Conservation (phyloP, 345 rosid species). For the Euphorbia pulcherrima region DNA sequence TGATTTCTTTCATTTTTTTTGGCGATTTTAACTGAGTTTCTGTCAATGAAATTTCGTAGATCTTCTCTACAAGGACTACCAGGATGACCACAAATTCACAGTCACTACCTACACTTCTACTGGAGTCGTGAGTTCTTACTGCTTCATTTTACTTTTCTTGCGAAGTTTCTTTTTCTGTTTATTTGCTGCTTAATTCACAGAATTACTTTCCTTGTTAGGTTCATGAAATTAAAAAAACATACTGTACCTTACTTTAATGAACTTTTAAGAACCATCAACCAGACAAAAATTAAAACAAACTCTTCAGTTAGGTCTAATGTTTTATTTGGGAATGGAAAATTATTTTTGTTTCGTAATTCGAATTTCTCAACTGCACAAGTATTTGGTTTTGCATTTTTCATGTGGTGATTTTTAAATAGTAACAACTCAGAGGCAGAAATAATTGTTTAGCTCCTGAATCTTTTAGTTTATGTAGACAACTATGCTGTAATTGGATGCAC, state of each 20-base stretch:
- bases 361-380: neutral
- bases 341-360: neutral
- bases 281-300: neutral
- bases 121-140: constrained; percentile 72
- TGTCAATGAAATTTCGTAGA: constrained; percentile 33
- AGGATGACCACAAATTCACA: constrained; percentile 85
- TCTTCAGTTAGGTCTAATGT: neutral
- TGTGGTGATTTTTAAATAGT: neutral
- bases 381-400: neutral
- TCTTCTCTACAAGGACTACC: constrained; percentile 86
- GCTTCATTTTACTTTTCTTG: too few relatives aligned
- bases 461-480: neutral
- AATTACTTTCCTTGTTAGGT: too few relatives aligned
- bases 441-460: too few relatives aligned
- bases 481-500: neutral
- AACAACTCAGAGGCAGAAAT: neutral
- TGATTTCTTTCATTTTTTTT: neutral
- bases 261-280: too few relatives aligned
- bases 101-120: constrained; percentile 64
- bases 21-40: neutral
- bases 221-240: too few relatives aligned
- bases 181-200: neutral
- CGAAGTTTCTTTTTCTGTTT: neutral
- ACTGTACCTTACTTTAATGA: too few relatives aligned
- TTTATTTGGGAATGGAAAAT: neutral